Percentiles rank a stretch among this genome's conserved stretches.
phyloP scores from a whole-genome alignment of 2,329 filamentous ascomycete genomes.

The Camillea tinctor region DNA sequence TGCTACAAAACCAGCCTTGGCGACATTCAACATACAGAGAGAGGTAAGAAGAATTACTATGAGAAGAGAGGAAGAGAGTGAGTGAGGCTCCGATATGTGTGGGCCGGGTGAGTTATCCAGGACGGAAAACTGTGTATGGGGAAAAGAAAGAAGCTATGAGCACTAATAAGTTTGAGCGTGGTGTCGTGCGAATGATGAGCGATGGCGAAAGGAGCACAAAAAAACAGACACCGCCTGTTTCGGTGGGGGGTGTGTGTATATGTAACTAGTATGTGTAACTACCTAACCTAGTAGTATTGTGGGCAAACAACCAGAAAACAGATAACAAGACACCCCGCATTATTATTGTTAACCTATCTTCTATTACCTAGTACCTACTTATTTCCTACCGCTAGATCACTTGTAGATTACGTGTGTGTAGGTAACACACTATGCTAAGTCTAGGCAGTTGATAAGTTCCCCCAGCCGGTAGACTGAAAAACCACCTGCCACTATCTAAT shows the following conservation, averaged over 20 bases:
- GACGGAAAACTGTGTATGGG: slow-evolving; percentile 1
- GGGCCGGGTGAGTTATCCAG: neutral
- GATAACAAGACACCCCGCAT: slow-evolving; percentile 18
- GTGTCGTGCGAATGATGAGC: slow-evolving; percentile 24
- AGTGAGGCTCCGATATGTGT: slow-evolving; percentile 1
- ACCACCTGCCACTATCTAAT: too few species aligned
- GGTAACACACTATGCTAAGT: too few species aligned
- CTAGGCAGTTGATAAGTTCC: too few species aligned
- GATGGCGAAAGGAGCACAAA: slow-evolving; percentile 18
- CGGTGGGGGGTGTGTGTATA: neutral
- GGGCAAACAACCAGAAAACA: slow-evolving; percentile 4
- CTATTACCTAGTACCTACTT: too few species aligned
- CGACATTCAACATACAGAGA: slow-evolving; percentile 4
- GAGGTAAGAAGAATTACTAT: neutral
- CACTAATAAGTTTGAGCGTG: slow-evolving; percentile 7
- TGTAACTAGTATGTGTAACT: slow-evolving; percentile 16
- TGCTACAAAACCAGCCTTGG: slow-evolving; percentile 6
- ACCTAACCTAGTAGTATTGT: too few species aligned
- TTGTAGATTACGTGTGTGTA: too few species aligned
- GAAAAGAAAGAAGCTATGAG: neutral
- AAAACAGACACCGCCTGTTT: slow-evolving; percentile 5
- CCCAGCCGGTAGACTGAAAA: too few species aligned
- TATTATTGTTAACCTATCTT: too few species aligned
- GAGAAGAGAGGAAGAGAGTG: slow-evolving; percentile 7
- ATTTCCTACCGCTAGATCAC: too few species aligned